phyloP scores from a whole-genome alignment of 192 early-diverging fungal species.

The Coemansia reversa region DNA sequence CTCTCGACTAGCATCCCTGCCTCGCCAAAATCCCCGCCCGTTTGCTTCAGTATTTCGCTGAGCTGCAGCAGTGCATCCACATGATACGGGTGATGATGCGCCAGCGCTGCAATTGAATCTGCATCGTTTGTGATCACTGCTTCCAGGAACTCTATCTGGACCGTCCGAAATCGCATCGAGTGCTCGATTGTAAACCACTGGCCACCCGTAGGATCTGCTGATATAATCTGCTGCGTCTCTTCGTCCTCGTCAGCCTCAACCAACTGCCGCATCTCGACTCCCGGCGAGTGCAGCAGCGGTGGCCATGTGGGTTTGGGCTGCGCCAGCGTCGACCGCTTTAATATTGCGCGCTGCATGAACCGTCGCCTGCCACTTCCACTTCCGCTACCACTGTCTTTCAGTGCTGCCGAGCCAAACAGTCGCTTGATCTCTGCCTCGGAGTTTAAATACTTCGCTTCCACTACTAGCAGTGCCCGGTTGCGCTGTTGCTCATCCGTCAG shows the following conservation, averaged over 20 bases:
- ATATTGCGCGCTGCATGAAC: conserved; percentile 3
- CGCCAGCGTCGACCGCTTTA: conserved; percentile 59
- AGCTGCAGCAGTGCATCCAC: conserved; percentile 81
- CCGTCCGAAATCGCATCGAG: conserved; percentile 67
- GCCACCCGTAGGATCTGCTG: conserved; percentile 24
- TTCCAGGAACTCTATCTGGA: conserved; percentile 72
- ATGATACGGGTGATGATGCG: conserved; percentile 82
- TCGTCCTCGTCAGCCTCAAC: conserved; percentile 55
- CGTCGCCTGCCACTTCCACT: conserved; percentile 8
- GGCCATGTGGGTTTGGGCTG: conserved; percentile 74
- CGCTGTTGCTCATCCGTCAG: conserved; percentile 37
- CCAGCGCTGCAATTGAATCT: conserved; percentile 64
- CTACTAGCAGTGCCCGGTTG: conserved; percentile 40
- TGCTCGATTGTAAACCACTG: conserved; percentile 66
- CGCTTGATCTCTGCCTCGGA: conserved; percentile 85
- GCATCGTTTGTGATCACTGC: conserved; percentile 76
- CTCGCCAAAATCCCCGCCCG: conserved; percentile 71
- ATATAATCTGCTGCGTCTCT: conserved; percentile 36
- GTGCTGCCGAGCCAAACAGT: conserved; percentile 86
- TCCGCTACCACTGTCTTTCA: conserved; percentile 36
- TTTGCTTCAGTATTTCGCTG: conserved; percentile 82
- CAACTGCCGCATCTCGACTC: conserved; percentile 48
- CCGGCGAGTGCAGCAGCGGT: conserved; percentile 47
- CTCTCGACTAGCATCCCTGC: conserved; percentile 84
- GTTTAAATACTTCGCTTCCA: conserved; percentile 69